Evolutionary conservation across 805 yeast genomes (phyloP).

Genomic region (Torulaspora gathmanii): DNA sequence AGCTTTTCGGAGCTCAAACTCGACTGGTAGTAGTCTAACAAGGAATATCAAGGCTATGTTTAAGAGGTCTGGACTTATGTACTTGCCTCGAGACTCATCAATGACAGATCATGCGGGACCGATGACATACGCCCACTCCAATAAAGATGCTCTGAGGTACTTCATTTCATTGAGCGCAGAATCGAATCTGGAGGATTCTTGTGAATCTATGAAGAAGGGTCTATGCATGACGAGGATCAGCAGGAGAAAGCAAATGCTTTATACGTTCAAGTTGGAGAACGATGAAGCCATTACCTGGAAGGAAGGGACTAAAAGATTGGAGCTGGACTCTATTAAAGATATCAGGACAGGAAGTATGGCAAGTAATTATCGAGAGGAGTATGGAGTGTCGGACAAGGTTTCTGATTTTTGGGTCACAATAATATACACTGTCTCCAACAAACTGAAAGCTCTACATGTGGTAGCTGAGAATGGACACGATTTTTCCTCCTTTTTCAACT

Average conservation of each 20-base stretch:
- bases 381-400: constrained; percentile 62
- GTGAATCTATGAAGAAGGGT: constrained; percentile 21
- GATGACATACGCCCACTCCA: constrained; percentile 23
- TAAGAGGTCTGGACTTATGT: constrained; percentile 15
- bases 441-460: constrained; percentile 73
- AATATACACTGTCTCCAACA: constrained; percentile 59
- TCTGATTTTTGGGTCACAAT: constrained; percentile 75
- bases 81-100: constrained; percentile 5
- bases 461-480: constrained; percentile 54
- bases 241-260: constrained; percentile 26
- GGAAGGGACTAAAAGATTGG: constrained; percentile 27
- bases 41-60: constrained; percentile 16
- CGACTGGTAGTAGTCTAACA: constrained; percentile 5
- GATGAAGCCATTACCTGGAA: constrained; percentile 29
- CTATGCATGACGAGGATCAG: constrained; percentile 28
- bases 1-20: neutral
- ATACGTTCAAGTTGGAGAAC: constrained; percentile 23
- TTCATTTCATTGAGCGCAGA: constrained; percentile 7
- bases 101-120: constrained; percentile 21
- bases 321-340: constrained; percentile 34
- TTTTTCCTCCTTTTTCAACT: constrained; percentile 50
- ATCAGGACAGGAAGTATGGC: constrained; percentile 61
- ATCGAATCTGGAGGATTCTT: constrained; percentile 12
- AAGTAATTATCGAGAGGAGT: constrained; percentile 78
- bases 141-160: constrained; percentile 15